These are phyloP conservation scores for Sclerotinia glacialis DNA, from an alignment of 2,329 filamentous ascomycete genomes.

Conservation along the genomic window DNA sequence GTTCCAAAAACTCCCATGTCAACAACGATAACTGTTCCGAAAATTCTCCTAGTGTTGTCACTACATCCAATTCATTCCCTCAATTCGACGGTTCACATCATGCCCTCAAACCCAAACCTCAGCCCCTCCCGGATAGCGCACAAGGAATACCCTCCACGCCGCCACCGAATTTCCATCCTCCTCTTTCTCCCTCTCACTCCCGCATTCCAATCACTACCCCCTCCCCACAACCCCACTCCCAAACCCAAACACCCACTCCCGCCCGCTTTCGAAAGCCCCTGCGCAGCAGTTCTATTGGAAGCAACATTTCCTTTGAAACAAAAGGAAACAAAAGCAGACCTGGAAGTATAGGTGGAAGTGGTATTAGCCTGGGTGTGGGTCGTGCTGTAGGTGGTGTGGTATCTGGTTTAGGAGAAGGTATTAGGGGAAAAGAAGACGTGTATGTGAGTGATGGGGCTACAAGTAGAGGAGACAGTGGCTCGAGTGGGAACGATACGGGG, in stretches of 20 bases:
- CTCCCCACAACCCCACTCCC: neutral
- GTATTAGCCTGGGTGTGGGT: conserved; percentile 34
- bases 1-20: conserved; percentile 2
- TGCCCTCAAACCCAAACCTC: conserved; percentile 6
- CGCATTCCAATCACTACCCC: neutral
- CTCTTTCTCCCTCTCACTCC: conserved; percentile 18
- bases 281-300: conserved; percentile 32
- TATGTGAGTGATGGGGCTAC: conserved; percentile 3
- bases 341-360: conserved; percentile 18
- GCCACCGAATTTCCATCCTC: conserved; percentile 25
- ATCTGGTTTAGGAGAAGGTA: conserved; percentile 12
- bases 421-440: conserved; percentile 10
- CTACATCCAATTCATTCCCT: neutral
- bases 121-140: neutral
- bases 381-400: conserved; percentile 32
- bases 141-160: conserved; percentile 18
- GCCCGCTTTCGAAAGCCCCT: neutral
- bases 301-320: conserved; percentile 33
- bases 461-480: neutral
- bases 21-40: conserved; percentile 32
- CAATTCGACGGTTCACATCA: neutral
- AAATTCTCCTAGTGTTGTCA: neutral
- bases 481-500: neutral
- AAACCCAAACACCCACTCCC: neutral
- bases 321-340: conserved; percentile 18